Evolutionary conservation across 495 filamentous ascomycete species (phyloP).

Genomic region (Neurospora sp.): DNA sequence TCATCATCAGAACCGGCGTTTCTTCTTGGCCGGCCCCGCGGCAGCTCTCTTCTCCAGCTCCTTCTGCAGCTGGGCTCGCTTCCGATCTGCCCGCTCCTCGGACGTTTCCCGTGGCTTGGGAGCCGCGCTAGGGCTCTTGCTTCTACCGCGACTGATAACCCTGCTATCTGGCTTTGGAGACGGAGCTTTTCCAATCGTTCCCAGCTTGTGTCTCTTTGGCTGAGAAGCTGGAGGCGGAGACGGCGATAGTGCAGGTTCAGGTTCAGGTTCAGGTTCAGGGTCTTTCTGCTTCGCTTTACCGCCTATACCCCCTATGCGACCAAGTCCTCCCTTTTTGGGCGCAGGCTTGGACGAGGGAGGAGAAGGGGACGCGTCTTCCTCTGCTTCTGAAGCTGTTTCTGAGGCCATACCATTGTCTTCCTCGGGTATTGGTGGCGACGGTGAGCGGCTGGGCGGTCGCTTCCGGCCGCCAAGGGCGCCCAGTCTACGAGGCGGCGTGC

Average conservation of each 20-base stretch:
- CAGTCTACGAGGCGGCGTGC: slow-evolving; percentile 4
- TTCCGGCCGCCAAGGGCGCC: slow-evolving; percentile 21
- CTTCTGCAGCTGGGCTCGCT: slow-evolving; percentile 51
- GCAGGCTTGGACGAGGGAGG: slow-evolving; percentile 13
- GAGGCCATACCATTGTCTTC: slow-evolving; percentile 8
- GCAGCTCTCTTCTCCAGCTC: slow-evolving; percentile 57
- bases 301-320: slow-evolving; percentile 33
- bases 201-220: slow-evolving; percentile 20
- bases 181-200: slow-evolving; percentile 24
- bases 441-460: background rate
- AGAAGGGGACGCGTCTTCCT: slow-evolving; percentile 6
- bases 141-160: slow-evolving; percentile 3
- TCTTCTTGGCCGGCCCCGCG: slow-evolving; percentile 56
- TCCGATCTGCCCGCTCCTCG: slow-evolving; percentile 50
- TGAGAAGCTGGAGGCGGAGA: slow-evolving; percentile 9
- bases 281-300: slow-evolving; percentile 4
- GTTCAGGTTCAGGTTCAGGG: background rate
- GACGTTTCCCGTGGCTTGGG: slow-evolving; percentile 28
- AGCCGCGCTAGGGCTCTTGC: slow-evolving; percentile 3
- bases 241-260: slow-evolving; percentile 6
- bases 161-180: slow-evolving; percentile 8
- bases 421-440: slow-evolving; percentile 5
- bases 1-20: slow-evolving; percentile 45
- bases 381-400: slow-evolving; percentile 34
- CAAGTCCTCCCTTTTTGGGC: slow-evolving; percentile 22